Conservation (phyloP, 2,329 filamentous ascomycete genomes). For the Simplicillium sp. region DNA sequence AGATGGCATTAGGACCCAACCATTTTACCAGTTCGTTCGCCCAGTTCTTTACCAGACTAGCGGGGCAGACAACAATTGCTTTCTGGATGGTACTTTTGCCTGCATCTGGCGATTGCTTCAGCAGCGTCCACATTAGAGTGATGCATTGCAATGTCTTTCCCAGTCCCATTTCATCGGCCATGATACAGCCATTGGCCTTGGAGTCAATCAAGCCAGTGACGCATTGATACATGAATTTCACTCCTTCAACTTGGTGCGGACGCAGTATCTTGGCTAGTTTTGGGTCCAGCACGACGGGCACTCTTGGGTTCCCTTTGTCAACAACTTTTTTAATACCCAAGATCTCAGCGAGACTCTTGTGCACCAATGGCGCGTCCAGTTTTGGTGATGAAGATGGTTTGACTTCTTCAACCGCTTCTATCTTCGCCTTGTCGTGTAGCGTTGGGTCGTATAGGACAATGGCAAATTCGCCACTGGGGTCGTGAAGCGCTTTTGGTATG, state of each 20-base stretch:
- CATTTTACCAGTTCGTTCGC: slow-evolving; percentile 95
- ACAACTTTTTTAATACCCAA: slow-evolving; percentile 88
- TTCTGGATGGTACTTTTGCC: slow-evolving; percentile 92
- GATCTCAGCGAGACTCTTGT: slow-evolving; percentile 93
- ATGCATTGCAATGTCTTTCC: slow-evolving; percentile 98
- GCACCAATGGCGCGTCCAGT: slow-evolving; percentile 72
- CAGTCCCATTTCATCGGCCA: slow-evolving; percentile 98
- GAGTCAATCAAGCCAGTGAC: slow-evolving; percentile 92
- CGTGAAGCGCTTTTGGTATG: slow-evolving; percentile 81
- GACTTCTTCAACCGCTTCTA: slow-evolving; percentile 32
- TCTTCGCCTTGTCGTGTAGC: slow-evolving; percentile 68
- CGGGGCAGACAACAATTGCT: slow-evolving; percentile 92
- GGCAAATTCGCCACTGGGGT: slow-evolving; percentile 89
- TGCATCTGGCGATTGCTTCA: slow-evolving; percentile 94
- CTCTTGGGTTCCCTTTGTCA: slow-evolving; percentile 68
- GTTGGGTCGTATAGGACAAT: slow-evolving; percentile 96
- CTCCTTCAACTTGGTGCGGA: slow-evolving; percentile 95
- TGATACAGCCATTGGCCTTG: slow-evolving; percentile 94
- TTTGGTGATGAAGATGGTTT: slow-evolving; percentile 28
- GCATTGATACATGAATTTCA: slow-evolving; percentile 93
- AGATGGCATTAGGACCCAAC: slow-evolving; percentile 85
- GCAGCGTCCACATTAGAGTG: slow-evolving; percentile 86
- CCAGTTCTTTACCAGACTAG: slow-evolving; percentile 95
- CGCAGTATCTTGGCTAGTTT: slow-evolving; percentile 79
- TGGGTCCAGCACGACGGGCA: slow-evolving; percentile 97